A percentile compares a stretch with the other conserved stretches of the same genome.
Evolutionary conservation across 179 eudicot species (phyloP).

Genomic region (Pouteria campechiana): DNA sequence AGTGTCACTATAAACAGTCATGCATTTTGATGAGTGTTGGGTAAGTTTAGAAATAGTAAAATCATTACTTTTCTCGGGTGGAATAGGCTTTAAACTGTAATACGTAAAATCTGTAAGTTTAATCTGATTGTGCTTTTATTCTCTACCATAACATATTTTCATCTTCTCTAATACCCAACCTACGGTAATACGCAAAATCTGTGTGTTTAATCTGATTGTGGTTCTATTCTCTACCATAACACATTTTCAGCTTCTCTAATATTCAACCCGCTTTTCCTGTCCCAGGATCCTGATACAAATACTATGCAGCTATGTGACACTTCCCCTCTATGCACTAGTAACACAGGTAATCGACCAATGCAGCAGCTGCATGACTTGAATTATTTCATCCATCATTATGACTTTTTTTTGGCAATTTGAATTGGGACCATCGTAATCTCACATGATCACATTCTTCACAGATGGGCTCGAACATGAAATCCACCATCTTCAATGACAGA

Average conservation of each 20-base stretch:
- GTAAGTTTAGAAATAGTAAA: too few relatives aligned
- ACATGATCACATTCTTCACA: too few relatives aligned
- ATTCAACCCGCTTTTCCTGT: background rate
- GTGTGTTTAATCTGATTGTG: too few relatives aligned
- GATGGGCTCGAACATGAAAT: constrained; percentile 51
- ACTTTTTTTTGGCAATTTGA: too few relatives aligned
- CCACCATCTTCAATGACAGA: constrained; percentile 29
- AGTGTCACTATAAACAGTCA: too few relatives aligned
- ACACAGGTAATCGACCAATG: constrained; percentile 26
- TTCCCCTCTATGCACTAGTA: constrained; percentile 55
- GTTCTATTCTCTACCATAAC: background rate
- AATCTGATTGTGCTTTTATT: background rate
- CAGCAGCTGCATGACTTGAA: background rate
- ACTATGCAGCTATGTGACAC: constrained; percentile 49
- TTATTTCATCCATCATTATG: too few relatives aligned
- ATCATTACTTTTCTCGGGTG: too few relatives aligned
- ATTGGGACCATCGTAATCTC: too few relatives aligned
- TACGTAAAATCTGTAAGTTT: too few relatives aligned
- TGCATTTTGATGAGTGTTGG: too few relatives aligned
- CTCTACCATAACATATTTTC: background rate
- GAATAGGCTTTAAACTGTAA: too few relatives aligned
- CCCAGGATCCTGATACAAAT: constrained; percentile 31
- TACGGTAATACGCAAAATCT: too few relatives aligned
- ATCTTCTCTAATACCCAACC: background rate
- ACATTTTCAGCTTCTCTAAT: background rate